Evolutionary conservation across 2,329 filamentous ascomycete genomes (phyloP).

Genomic region (Talaromyces sp.): DNA sequence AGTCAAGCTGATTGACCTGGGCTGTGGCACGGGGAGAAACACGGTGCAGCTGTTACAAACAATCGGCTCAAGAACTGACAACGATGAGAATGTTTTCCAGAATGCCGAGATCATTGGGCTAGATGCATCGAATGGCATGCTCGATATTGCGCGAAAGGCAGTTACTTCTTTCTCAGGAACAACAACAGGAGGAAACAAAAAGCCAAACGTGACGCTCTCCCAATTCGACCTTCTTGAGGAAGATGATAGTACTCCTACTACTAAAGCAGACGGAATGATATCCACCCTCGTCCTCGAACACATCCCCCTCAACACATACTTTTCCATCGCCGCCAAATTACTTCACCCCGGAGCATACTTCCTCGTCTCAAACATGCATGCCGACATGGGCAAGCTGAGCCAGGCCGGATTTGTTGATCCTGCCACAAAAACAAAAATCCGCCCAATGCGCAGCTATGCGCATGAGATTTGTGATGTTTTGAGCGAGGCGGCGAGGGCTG

Average conservation of each 20-base stretch:
- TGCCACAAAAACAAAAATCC: constrained; percentile 52
- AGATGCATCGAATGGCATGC: constrained; percentile 56
- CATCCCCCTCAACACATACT: constrained; percentile 56
- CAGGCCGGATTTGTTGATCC: constrained; percentile 60
- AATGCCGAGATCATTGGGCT: constrained; percentile 47
- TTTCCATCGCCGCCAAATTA: constrained; percentile 42
- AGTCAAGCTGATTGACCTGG: constrained; percentile 54
- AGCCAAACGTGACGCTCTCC: constrained; percentile 21
- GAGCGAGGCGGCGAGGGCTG: constrained; percentile 43
- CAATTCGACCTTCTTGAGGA: constrained; percentile 38
- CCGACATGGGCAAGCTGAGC: constrained; percentile 56
- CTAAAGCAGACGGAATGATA: constrained; percentile 45
- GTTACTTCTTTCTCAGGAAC: constrained; percentile 17
- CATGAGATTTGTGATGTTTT: constrained; percentile 52
- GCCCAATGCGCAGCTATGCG: constrained; percentile 57
- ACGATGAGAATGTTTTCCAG: background rate
- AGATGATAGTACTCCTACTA: constrained; percentile 8
- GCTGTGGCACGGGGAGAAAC: constrained; percentile 63
- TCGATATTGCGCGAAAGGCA: constrained; percentile 47
- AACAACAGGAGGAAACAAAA: background rate
- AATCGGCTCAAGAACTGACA: background rate
- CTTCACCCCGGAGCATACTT: constrained; percentile 47
- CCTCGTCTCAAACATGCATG: constrained; percentile 65
- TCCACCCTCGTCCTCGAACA: constrained; percentile 64
- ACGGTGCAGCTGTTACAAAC: constrained; percentile 47